Evolutionary conservation across 768 basidiomycete genomes (phyloP).

Genomic region (Lactarius trivialis): DNA sequence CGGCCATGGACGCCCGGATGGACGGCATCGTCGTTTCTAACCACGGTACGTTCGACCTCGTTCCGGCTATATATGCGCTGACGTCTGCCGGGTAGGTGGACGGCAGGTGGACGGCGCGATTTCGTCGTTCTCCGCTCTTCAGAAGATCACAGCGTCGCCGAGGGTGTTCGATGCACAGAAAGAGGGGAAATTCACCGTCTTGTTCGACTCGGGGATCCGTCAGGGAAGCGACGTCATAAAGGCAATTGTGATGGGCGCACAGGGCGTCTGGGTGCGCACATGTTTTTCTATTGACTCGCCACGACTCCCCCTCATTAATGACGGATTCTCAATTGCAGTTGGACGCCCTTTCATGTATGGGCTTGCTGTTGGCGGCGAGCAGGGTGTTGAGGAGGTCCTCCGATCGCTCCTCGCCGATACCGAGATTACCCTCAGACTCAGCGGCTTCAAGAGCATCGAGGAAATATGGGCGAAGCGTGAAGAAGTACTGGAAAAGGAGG

Average conservation of each 20-base stretch:
- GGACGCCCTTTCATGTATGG: constrained; percentile 75
- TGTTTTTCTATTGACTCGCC: neutral
- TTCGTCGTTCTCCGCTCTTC: constrained; percentile 64
- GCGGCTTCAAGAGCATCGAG: constrained; percentile 50
- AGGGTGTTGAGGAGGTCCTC: constrained; percentile 70
- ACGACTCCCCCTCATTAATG: neutral
- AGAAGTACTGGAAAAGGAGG: constrained; percentile 42
- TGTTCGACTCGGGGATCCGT: constrained; percentile 79
- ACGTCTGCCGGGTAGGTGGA: constrained; percentile 40
- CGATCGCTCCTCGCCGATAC: constrained; percentile 61
- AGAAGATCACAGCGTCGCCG: constrained; percentile 56
- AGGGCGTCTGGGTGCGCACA: constrained; percentile 66
- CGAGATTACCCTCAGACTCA: constrained; percentile 55
- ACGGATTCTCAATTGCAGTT: constrained; percentile 34
- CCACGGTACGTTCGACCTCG: constrained; percentile 48
- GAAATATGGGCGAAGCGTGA: constrained; percentile 59
- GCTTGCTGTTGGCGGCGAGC: constrained; percentile 60
- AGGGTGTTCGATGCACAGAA: constrained; percentile 51
- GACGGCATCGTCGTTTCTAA: constrained; percentile 79
- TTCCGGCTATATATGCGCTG: neutral
- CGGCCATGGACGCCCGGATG: constrained; percentile 53
- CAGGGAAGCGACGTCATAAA: constrained; percentile 80
- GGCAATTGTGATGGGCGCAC: constrained; percentile 80
- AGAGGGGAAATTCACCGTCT: constrained; percentile 54
- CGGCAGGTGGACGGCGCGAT: constrained; percentile 76